These are phyloP conservation scores for Gossypium anomalum DNA, from an alignment of 345 rosid species.

Conservation along the genomic window DNA sequence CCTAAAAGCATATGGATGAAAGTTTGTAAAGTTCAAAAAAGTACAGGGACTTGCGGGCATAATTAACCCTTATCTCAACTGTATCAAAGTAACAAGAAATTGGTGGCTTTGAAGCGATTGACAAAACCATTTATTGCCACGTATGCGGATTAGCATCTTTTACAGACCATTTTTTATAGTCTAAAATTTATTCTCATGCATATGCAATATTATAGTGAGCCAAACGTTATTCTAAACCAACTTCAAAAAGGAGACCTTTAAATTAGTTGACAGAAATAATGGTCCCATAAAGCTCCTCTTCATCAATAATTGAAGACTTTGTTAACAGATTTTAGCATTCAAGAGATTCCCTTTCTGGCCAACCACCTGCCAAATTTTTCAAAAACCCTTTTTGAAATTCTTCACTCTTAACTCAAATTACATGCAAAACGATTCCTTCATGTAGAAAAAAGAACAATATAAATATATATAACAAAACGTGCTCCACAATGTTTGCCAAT, in stretches of 20 bases:
- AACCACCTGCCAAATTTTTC: slow-evolving; percentile 22
- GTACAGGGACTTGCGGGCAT: too few relatives aligned
- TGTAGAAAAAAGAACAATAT: neutral
- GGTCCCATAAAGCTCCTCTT: slow-evolving; percentile 3
- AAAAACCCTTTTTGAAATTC: slow-evolving; percentile 16
- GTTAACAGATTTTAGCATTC: neutral
- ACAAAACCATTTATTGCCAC: neutral
- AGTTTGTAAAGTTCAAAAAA: too few relatives aligned
- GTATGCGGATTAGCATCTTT: neutral
- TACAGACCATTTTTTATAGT: neutral
- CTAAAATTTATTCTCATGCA: neutral
- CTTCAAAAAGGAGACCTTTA: slow-evolving; percentile 10
- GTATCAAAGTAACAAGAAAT: neutral
- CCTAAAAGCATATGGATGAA: too few relatives aligned
- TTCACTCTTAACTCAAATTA: neutral
- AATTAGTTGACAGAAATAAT: neutral
- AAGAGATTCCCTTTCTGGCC: slow-evolving; percentile 23
- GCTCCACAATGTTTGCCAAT: neutral
- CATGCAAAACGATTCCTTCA: neutral
- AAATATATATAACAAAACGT: too few relatives aligned
- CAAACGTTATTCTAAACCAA: slow-evolving; percentile 14
- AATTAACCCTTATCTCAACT: neutral
- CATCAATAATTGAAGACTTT: neutral
- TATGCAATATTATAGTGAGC: neutral
- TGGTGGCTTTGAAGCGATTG: neutral